phyloP scores from a whole-genome alignment of 2,329 filamentous ascomycete species.

The Hymenotorrendiella dingleyae region DNA sequence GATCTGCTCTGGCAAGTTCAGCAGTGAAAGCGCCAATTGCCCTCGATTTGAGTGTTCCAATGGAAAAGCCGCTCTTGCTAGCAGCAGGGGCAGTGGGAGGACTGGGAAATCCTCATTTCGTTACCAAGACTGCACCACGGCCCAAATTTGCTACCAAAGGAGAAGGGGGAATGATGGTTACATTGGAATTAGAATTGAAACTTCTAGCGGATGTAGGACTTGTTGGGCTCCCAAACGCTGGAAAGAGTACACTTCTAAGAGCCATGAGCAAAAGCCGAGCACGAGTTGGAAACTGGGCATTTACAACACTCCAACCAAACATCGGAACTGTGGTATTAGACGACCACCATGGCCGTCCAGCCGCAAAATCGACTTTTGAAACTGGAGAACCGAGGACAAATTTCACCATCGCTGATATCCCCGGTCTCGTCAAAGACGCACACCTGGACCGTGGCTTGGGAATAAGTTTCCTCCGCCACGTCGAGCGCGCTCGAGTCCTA shows the following conservation, averaged over 20 bases:
- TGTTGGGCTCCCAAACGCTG: conserved; percentile 91
- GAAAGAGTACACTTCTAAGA: conserved; percentile 87
- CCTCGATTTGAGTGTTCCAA: conserved; percentile 68
- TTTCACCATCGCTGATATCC: conserved; percentile 94
- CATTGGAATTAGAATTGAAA: conserved; percentile 85
- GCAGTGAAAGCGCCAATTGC: conserved; percentile 70
- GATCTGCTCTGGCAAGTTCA: conserved; percentile 44
- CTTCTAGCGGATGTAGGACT: conserved; percentile 91
- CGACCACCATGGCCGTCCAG: conserved; percentile 70
- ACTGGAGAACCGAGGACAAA: conserved; percentile 58
- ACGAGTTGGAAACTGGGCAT: conserved; percentile 89
- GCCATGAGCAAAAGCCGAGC: conserved; percentile 84
- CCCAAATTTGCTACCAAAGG: conserved; percentile 88
- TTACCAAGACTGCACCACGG: conserved; percentile 64
- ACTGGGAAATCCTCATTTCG: conserved; percentile 89
- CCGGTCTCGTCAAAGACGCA: conserved; percentile 85
- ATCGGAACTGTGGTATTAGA: conserved; percentile 95
- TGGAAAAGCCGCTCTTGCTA: conserved; percentile 76
- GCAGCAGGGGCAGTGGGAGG: conserved; percentile 85
- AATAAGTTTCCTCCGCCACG: conserved; percentile 85
- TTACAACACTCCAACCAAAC: conserved; percentile 91
- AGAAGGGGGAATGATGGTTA: conserved; percentile 70
- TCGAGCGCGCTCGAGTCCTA: conserved; percentile 87
- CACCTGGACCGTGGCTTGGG: conserved; percentile 89
- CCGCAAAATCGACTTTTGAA: conserved; percentile 36